These are phyloP conservation scores for Wickerhamomyces chambardii DNA, from an alignment of 805 yeast species.

Conservation along the genomic window DNA sequence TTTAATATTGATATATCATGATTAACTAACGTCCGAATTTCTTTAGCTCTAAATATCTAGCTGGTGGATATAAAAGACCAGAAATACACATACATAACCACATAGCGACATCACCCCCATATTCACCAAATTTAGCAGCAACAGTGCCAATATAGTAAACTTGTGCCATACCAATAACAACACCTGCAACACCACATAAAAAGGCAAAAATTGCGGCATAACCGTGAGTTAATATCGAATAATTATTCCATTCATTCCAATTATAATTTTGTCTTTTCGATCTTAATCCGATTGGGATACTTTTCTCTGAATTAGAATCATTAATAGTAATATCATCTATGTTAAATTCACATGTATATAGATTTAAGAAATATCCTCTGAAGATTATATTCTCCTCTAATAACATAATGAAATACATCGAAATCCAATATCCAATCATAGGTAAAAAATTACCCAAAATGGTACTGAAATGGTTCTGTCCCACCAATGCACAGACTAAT, in stretches of 20 bases:
- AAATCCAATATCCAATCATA: conserved; percentile 88
- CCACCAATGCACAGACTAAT: conserved; percentile 66
- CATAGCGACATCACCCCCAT: conserved; percentile 78
- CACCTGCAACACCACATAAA: conserved; percentile 68
- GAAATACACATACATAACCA: conserved; percentile 71
- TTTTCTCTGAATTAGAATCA: background rate
- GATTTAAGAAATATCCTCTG: conserved; percentile 36
- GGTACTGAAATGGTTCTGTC: conserved; percentile 60
- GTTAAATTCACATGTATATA: conserved; percentile 37
- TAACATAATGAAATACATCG: conserved; percentile 66
- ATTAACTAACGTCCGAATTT: conserved; percentile 36
- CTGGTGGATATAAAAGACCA: conserved; percentile 50
- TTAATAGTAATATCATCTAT: conserved; percentile 9
- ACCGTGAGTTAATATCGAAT: conserved; percentile 52
- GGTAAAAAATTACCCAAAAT: conserved; percentile 79
- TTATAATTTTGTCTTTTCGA: conserved; percentile 42
- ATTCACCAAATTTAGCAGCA: conserved; percentile 53
- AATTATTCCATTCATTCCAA: conserved; percentile 69
- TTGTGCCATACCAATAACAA: conserved; percentile 83
- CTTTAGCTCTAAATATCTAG: conserved; percentile 59
- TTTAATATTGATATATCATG: background rate
- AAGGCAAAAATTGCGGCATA: conserved; percentile 63
- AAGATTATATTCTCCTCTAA: conserved; percentile 68
- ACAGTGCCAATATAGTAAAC: conserved; percentile 76
- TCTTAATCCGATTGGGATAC: conserved; percentile 7